Percentiles rank a stretch among this genome's conserved stretches.
Evolutionary conservation across 441 rosid genomes (phyloP).

Genomic region (Pelargonium australe): DNA sequence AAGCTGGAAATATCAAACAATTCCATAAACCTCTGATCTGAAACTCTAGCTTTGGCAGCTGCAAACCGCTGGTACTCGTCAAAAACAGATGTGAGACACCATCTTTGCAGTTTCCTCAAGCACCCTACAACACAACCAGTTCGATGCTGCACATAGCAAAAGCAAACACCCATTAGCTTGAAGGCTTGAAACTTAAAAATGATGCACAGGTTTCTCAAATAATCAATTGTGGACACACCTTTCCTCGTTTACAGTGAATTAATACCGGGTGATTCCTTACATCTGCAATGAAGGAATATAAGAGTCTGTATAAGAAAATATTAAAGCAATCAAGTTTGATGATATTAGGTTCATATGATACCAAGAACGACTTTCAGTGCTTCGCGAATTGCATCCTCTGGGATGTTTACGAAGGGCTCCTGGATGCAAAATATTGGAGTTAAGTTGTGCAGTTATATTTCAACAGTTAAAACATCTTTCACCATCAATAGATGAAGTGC

Average conservation of each 20-base stretch:
- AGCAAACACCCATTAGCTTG: neutral
- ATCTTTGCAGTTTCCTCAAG: slow-evolving; percentile 57
- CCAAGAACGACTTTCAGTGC: slow-evolving; percentile 64
- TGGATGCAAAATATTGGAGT: slow-evolving; percentile 28
- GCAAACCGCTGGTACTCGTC: slow-evolving; percentile 63
- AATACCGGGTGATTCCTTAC: slow-evolving; percentile 61
- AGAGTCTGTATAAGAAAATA: slow-evolving; percentile 3
- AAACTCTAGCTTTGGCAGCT: slow-evolving; percentile 67
- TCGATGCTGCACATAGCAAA: slow-evolving; percentile 43
- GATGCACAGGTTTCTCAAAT: neutral
- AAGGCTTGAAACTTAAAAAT: slow-evolving; percentile 11
- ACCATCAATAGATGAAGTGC: neutral
- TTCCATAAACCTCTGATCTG: slow-evolving; percentile 66
- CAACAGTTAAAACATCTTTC: slow-evolving; percentile 3
- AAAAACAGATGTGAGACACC: slow-evolving; percentile 56
- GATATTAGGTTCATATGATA: slow-evolving; percentile 21
- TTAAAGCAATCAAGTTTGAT: slow-evolving; percentile 12
- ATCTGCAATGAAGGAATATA: slow-evolving; percentile 30
- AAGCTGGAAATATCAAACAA: slow-evolving; percentile 50
- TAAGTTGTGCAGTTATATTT: neutral
- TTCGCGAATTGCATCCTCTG: slow-evolving; percentile 53
- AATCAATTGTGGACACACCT: slow-evolving; percentile 34
- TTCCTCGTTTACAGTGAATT: slow-evolving; percentile 70
- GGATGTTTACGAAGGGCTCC: slow-evolving; percentile 75
- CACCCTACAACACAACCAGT: slow-evolving; percentile 67